These are phyloP conservation scores for Vigna trinervia DNA, from an alignment of 306 rosid genomes.

Conservation along the genomic window DNA sequence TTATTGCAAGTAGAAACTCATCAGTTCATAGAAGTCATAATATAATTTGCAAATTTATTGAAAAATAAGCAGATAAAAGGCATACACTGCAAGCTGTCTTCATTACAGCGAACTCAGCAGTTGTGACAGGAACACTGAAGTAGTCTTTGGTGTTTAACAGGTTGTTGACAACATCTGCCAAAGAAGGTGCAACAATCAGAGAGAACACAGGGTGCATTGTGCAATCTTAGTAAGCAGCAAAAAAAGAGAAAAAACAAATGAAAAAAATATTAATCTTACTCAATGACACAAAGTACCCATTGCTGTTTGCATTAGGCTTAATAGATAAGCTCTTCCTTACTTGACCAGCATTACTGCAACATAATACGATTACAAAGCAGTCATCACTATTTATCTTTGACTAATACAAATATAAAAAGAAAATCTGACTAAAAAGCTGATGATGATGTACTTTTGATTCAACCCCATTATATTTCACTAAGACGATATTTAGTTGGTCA, in stretches of 20 bases:
- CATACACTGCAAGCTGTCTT: slow-evolving; percentile 96
- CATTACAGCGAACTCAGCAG: slow-evolving; percentile 87
- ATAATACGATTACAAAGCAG: slow-evolving; percentile 40
- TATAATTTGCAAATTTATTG: slow-evolving; percentile 4
- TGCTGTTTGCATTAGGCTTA: slow-evolving; percentile 69
- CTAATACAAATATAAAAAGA: slow-evolving; percentile 21
- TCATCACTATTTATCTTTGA: slow-evolving; percentile 33
- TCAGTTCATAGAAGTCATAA: slow-evolving; percentile 20
- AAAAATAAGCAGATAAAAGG: slow-evolving; percentile 40
- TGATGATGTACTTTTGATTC: slow-evolving; percentile 34
- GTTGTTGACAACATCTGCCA: slow-evolving; percentile 80
- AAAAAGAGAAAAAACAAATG: slow-evolving; percentile 3
- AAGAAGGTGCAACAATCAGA: slow-evolving; percentile 35
- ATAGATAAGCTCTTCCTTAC: slow-evolving; percentile 88
- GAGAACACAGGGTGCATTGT: not conserved
- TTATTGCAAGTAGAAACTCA: slow-evolving; percentile 20
- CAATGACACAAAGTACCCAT: slow-evolving; percentile 82
- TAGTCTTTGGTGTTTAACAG: slow-evolving; percentile 62
- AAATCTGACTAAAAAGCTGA: not conserved
- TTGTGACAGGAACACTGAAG: slow-evolving; percentile 74
- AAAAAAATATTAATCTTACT: slow-evolving; percentile 57
- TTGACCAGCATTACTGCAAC: slow-evolving; percentile 92
- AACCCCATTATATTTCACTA: slow-evolving; percentile 31
- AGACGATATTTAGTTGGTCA: slow-evolving; percentile 29
- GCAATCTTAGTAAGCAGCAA: slow-evolving; percentile 23